Percentiles rank a stretch among this genome's conserved stretches.
Conservation (phyloP, 2,329 filamentous ascomycete species). For the Beauveria brongniartii region DNA sequence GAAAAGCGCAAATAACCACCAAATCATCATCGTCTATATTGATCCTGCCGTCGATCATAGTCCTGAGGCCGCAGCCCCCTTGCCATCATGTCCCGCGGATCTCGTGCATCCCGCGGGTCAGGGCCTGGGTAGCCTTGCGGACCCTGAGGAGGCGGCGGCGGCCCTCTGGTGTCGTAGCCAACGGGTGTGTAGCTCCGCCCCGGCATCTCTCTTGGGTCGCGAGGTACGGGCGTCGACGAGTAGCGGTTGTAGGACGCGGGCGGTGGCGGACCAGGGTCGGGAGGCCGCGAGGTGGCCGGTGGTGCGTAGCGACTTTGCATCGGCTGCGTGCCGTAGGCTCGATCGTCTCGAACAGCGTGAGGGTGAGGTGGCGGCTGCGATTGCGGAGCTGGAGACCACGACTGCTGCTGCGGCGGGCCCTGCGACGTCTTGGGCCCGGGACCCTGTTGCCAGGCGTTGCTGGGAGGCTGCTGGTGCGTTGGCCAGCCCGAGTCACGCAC, state of each 20-base stretch:
- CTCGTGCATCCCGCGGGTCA: slow-evolving; percentile 24
- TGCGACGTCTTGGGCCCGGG: slow-evolving; percentile 26
- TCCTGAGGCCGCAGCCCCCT: slow-evolving; percentile 38
- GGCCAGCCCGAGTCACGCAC: slow-evolving; percentile 8
- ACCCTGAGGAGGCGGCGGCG: slow-evolving; percentile 18
- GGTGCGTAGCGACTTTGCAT: slow-evolving; percentile 30
- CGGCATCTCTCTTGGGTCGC: slow-evolving; percentile 34
- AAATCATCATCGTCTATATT: slow-evolving; percentile 32
- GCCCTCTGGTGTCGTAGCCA: slow-evolving; percentile 33
- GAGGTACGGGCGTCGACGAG: slow-evolving; percentile 33
- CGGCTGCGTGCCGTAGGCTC: slow-evolving; percentile 25
- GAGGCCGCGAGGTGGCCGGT: slow-evolving; percentile 28
- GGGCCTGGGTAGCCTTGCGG: slow-evolving; percentile 15
- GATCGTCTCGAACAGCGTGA: slow-evolving; percentile 31
- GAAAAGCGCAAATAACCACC: background rate
- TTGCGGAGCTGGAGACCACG: slow-evolving; percentile 24
- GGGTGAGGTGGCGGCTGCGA: slow-evolving; percentile 24
- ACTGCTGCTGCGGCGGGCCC: slow-evolving; percentile 24
- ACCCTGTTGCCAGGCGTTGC: slow-evolving; percentile 20
- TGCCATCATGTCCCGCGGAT: slow-evolving; percentile 33
- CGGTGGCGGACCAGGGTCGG: slow-evolving; percentile 32
- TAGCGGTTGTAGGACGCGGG: slow-evolving; percentile 36
- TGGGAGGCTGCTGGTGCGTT: slow-evolving; percentile 15
- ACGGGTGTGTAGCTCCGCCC: slow-evolving; percentile 39
- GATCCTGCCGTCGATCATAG: slow-evolving; percentile 36